Percentiles rank a stretch among this genome's conserved stretches.
Conservation (phyloP, 2,329 filamentous ascomycete species). For the Alternaria brassicicola region DNA sequence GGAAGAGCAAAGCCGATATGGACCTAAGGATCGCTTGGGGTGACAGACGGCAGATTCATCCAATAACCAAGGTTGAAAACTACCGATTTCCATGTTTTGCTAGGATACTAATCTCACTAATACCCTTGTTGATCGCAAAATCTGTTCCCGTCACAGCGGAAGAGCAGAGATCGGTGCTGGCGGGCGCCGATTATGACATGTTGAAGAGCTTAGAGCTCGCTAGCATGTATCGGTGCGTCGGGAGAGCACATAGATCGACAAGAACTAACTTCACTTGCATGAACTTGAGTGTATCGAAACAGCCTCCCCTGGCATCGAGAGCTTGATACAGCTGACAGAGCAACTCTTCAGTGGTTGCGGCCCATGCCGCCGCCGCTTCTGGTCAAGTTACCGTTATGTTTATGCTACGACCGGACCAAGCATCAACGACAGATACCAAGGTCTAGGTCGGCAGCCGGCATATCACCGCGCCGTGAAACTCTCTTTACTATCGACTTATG, state of each 20-base stretch:
- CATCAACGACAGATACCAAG: background rate
- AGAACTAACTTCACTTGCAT: slow-evolving; percentile 6
- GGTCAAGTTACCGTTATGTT: background rate
- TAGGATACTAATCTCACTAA: slow-evolving; percentile 7
- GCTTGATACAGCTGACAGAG: slow-evolving; percentile 1
- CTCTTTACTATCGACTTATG: background rate
- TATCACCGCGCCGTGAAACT: background rate
- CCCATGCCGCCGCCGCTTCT: background rate
- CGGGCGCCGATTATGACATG: slow-evolving; percentile 33
- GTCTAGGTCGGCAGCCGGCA: background rate
- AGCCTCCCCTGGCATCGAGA: slow-evolving; percentile 1
- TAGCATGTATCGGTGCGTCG: slow-evolving; percentile 13
- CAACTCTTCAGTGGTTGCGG: background rate
- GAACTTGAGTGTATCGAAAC: slow-evolving; percentile 3
- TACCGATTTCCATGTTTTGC: slow-evolving; percentile 5
- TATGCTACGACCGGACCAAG: background rate
- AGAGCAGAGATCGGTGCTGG: slow-evolving; percentile 18
- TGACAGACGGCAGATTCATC: slow-evolving; percentile 4
- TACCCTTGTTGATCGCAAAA: slow-evolving; percentile 9
- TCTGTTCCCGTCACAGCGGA: slow-evolving; percentile 15
- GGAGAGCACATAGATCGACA: slow-evolving; percentile 23
- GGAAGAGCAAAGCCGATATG: slow-evolving; percentile 10
- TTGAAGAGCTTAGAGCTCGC: slow-evolving; percentile 16
- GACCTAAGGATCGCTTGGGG: slow-evolving; percentile 3
- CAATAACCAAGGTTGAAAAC: slow-evolving; percentile 12